A percentile compares a stretch with the other conserved stretches of the same genome.
Evolutionary conservation across 805 yeast genomes (phyloP).

Genomic region (Candida michaelii): DNA sequence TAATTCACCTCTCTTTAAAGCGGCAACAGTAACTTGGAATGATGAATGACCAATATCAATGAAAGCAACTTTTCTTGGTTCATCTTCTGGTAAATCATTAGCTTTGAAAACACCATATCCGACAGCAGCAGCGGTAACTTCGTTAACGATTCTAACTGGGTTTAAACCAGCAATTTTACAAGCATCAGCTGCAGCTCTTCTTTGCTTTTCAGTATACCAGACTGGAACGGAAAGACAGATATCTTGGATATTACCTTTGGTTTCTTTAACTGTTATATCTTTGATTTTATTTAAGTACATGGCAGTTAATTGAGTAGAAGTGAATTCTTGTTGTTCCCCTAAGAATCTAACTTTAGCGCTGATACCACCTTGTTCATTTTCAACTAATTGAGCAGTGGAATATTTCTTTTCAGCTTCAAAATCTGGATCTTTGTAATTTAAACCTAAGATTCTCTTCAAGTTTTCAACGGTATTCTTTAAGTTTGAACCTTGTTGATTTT

Average conservation of each 20-base stretch:
- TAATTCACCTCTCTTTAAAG: constrained; percentile 95
- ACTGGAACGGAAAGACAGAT: constrained; percentile 94
- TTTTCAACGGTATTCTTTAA: constrained; percentile 95
- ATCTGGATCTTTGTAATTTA: constrained; percentile 72
- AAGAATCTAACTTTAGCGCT: constrained; percentile 84
- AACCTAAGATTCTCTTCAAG: constrained; percentile 89
- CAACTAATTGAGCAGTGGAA: constrained; percentile 70
- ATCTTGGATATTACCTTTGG: constrained; percentile 78
- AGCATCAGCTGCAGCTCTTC: constrained; percentile 95
- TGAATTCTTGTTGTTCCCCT: constrained; percentile 75
- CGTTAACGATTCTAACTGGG: constrained; percentile 98
- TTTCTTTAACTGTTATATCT: constrained; percentile 75
- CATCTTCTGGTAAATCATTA: constrained; percentile 91
- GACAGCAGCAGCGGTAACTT: constrained; percentile 97
- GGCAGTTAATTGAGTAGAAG: constrained; percentile 88
- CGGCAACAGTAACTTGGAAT: constrained; percentile 83
- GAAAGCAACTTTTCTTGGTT: constrained; percentile 85
- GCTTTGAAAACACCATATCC: constrained; percentile 98
- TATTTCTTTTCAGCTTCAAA: constrained; percentile 70
- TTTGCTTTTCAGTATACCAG: constrained; percentile 96
- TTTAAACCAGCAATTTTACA: constrained; percentile 94
- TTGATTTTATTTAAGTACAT: constrained; percentile 93
- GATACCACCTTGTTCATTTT: constrained; percentile 68
- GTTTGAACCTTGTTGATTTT: constrained; percentile 95
- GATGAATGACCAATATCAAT: constrained; percentile 97